Percentiles rank a stretch among this genome's conserved stretches.
These are phyloP conservation scores for Eutreptiella sp. DNA, from an alignment of 208 protist species.

Conservation along the genomic window DNA sequence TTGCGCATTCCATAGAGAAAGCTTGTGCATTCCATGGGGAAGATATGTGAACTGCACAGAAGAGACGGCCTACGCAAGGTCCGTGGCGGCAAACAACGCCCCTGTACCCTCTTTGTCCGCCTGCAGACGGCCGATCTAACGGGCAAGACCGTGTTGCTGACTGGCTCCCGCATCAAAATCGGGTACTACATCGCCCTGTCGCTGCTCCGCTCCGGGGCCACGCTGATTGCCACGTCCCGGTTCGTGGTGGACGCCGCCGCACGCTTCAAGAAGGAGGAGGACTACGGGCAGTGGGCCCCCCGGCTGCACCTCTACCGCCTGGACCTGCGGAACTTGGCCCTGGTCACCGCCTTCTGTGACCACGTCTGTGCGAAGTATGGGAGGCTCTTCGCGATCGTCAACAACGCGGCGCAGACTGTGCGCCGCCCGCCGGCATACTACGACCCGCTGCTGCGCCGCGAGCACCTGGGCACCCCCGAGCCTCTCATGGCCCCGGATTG, in stretches of 20 bases:
- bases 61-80: no score
- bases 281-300: conserved; percentile 42
- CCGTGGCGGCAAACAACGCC: no score
- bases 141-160: conserved; percentile 29
- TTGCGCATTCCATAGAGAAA: no score
- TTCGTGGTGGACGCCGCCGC: conserved; percentile 20
- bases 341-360: conserved; percentile 39
- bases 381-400: conserved; percentile 46
- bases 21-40: no score
- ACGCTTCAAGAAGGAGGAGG: conserved; percentile 20
- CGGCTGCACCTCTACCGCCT: conserved; percentile 51
- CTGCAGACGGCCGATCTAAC: conserved; percentile 8
- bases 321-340: conserved; percentile 48
- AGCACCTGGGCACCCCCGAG: no score
- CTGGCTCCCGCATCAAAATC: conserved; percentile 36
- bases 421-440: conserved; percentile 48
- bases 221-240: conserved; percentile 37
- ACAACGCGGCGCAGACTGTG: conserved; percentile 71
- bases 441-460: conserved; percentile 25
- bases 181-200: conserved; percentile 28
- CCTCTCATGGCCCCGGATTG: no score
- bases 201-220: conserved; percentile 15
- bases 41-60: no score
- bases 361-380: background rate
- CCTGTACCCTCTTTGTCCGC: no score